Conservation (phyloP, 2,329 filamentous ascomycete species). For the Remersonia thermophila region DNA sequence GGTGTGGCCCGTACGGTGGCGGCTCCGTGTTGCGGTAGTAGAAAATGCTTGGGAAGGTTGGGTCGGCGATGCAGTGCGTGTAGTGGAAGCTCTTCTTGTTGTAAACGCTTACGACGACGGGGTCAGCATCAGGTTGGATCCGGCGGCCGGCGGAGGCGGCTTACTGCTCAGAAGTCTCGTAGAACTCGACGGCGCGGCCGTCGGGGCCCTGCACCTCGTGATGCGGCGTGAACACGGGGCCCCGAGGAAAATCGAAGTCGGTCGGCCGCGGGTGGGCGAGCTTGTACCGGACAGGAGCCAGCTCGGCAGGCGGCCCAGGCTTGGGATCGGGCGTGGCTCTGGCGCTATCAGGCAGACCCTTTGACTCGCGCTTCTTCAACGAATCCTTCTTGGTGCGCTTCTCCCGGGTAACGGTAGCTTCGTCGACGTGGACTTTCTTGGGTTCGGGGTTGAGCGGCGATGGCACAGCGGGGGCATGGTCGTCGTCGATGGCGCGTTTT, state of each 20-base stretch:
- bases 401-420: conserved; percentile 31
- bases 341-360: conserved; percentile 36
- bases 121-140: not conserved
- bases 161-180: conserved; percentile 53
- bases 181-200: conserved; percentile 43
- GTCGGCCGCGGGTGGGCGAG: conserved; percentile 49
- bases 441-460: conserved; percentile 63
- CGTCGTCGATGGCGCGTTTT: conserved; percentile 56
- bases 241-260: conserved; percentile 49
- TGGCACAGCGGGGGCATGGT: conserved; percentile 56
- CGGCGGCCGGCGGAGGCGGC: conserved; percentile 17
- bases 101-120: conserved; percentile 38
- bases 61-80: conserved; percentile 80
- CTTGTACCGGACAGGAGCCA: conserved; percentile 47
- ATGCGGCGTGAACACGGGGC: conserved; percentile 44
- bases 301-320: conserved; percentile 30
- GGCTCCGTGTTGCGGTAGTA: conserved; percentile 85
- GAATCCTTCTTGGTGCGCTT: conserved; percentile 52
- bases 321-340: conserved; percentile 48
- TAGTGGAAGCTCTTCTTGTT: conserved; percentile 74
- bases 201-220: conserved; percentile 39
- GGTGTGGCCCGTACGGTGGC: conserved; percentile 67
- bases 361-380: conserved; percentile 56
- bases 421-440: conserved; percentile 24
- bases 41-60: conserved; percentile 70